Evolutionary conservation across 2,329 filamentous ascomycete genomes (phyloP).

Genomic region (Diaporthe destruens): DNA sequence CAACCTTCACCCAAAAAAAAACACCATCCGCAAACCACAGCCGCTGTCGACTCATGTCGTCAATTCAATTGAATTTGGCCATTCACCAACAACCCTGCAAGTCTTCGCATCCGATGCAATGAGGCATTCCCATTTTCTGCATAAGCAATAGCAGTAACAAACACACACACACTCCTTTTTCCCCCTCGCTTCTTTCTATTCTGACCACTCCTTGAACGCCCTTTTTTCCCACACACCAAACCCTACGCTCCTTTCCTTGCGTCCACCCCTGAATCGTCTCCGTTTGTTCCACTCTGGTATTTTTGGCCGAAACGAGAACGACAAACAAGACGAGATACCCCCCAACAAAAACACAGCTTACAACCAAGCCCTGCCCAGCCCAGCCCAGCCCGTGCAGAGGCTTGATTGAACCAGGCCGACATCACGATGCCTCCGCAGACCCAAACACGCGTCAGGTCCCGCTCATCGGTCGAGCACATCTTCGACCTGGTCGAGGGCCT

Average conservation of each 20-base stretch:
- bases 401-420: constrained; percentile 5
- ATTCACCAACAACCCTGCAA: neutral
- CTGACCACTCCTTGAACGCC: constrained; percentile 14
- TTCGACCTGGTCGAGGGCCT: constrained; percentile 48
- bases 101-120: constrained; percentile 22
- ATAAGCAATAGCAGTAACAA: constrained; percentile 25
- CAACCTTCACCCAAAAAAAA: too few species aligned
- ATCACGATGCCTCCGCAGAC: constrained; percentile 43
- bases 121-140: constrained; percentile 32
- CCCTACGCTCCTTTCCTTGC: neutral
- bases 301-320: neutral
- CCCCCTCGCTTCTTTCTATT: neutral
- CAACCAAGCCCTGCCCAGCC: neutral
- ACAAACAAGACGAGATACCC: neutral
- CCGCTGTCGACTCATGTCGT: neutral
- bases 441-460: constrained; percentile 45
- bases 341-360: neutral
- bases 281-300: neutral
- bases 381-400: neutral
- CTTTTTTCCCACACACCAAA: neutral
- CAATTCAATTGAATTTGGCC: constrained; percentile 14
- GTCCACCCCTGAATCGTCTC: constrained; percentile 15
- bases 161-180: constrained; percentile 27
- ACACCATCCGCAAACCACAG: neutral
- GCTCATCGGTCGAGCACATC: constrained; percentile 49